phyloP scores from a whole-genome alignment of 2,329 filamentous ascomycete species.

The Periconia digitata region DNA sequence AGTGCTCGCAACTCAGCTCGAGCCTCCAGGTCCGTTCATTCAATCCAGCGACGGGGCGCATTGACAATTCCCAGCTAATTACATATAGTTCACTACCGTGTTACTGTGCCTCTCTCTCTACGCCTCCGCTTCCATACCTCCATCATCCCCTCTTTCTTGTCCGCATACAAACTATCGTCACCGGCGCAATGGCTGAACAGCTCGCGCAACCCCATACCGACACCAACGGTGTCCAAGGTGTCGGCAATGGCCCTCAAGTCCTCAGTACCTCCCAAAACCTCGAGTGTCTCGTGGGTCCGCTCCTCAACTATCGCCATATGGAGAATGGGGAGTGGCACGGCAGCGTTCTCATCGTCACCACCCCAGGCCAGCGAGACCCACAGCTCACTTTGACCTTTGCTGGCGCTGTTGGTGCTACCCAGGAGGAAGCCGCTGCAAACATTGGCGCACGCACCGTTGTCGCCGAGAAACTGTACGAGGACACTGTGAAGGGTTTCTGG shows the following conservation, averaged over 20 bases:
- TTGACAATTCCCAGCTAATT: neutral
- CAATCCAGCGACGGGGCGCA: neutral
- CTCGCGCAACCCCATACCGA: constrained; percentile 17
- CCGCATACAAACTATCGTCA: neutral
- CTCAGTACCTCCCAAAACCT: constrained; percentile 43
- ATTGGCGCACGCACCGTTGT: constrained; percentile 38
- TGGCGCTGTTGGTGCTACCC: constrained; percentile 38
- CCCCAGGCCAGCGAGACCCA: constrained; percentile 65
- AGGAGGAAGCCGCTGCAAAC: constrained; percentile 24
- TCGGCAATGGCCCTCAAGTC: constrained; percentile 48
- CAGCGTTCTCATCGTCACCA: constrained; percentile 81
- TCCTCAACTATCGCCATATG: constrained; percentile 78
- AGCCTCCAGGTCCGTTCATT: too few species aligned
- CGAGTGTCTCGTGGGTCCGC: constrained; percentile 70
- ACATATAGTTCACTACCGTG: neutral
- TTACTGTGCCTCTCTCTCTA: neutral
- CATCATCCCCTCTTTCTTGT: neutral
- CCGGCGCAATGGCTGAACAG: constrained; percentile 10
- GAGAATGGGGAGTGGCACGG: constrained; percentile 72
- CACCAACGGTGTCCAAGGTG: constrained; percentile 34
- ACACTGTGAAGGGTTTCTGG: constrained; percentile 61
- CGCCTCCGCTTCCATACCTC: neutral
- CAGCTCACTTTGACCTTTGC: constrained; percentile 61
- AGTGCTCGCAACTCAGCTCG: too few species aligned
- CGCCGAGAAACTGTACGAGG: constrained; percentile 62